Percentiles rank a stretch among this genome's conserved stretches.
Evolutionary conservation across 2,329 filamentous ascomycete genomes (phyloP).

Genomic region (Diaporthe destruens): DNA sequence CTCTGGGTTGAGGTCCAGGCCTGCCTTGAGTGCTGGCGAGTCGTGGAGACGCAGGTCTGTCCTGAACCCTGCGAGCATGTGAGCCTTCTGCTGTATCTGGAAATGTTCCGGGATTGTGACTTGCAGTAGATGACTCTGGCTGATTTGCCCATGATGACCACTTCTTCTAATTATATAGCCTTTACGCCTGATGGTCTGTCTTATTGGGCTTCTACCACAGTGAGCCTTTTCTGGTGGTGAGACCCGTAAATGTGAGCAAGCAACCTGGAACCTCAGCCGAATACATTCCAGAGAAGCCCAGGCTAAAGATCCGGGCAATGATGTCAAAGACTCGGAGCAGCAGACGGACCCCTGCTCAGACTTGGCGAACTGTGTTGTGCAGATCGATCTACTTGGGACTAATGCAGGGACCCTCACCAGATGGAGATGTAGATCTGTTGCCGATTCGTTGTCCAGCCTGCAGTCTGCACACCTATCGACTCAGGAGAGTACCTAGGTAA

Average conservation of each 20-base stretch:
- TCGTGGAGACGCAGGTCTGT: conserved; percentile 84
- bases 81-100: neutral
- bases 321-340: conserved; percentile 27
- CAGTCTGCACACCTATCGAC: neutral
- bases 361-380: conserved; percentile 16
- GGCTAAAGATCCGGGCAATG: conserved; percentile 3
- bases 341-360: conserved; percentile 9
- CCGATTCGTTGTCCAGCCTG: neutral
- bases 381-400: conserved; percentile 24
- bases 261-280: neutral
- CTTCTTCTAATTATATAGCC: neutral
- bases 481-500: no score
- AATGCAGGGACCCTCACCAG: conserved; percentile 32
- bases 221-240: neutral
- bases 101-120: neutral
- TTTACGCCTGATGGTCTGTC: neutral
- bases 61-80: conserved; percentile 70
- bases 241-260: accelerated
- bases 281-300: neutral
- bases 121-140: conserved; percentile 38
- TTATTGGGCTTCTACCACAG: neutral
- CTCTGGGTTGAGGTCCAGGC: conserved; percentile 76
- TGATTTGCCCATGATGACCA: conserved; percentile 26
- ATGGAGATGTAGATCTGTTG: conserved; percentile 9
- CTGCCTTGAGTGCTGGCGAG: conserved; percentile 79